Evolutionary conservation across 1,139 yeast genomes (phyloP), one percentile per base, ranked within the genome.

Genomic region (Candida dubliniensis): DNA sequence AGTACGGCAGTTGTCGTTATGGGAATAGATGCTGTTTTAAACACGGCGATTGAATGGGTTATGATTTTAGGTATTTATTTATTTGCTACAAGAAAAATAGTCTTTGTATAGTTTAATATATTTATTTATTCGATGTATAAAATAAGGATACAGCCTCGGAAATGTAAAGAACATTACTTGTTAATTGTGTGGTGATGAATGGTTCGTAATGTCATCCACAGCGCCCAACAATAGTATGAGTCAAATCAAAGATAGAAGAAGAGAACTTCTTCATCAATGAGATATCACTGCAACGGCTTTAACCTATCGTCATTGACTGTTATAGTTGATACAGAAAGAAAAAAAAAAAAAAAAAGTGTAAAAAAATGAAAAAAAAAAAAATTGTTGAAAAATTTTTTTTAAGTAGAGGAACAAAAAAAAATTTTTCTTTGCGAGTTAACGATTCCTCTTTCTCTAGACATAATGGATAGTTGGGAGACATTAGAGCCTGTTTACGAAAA

Each of bases 11-110:
- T 43, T 90, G 97, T 63, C 81, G 95, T 42, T 90, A 90, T 64
- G 96, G 96, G 30, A 87, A 81, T 63, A 79, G 97, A 60, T 90
- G 97, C 64, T 88, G 96, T 60, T 90, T 90, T 71, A 87, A 86
- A 60, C 97, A 90, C 65, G 87, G 12, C 14, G n/a, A 11, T 33
- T 33, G 6, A 11, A 33, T 33, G 36, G 11, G n/a, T 14, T 27
- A 27, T 27, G 11, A 8, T 34, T 34, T 10, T 27, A 10, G 12
- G 11, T 27, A 27, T 26, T 40, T 23, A 31, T 25, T 34, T 34
- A 13, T 27, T 18, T n/a, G 13, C 30, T 27, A 18, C 23, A 18
- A 18, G 23, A 18, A 18, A 18, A 18, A 18, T 14, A 30, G 8
- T 31, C n/a, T 36, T 36, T 10, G 12, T 15, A 11, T 26, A 12